These are phyloP conservation scores for Parastagonospora avenae DNA, from an alignment of 2,329 filamentous ascomycete species.

Conservation along the genomic window DNA sequence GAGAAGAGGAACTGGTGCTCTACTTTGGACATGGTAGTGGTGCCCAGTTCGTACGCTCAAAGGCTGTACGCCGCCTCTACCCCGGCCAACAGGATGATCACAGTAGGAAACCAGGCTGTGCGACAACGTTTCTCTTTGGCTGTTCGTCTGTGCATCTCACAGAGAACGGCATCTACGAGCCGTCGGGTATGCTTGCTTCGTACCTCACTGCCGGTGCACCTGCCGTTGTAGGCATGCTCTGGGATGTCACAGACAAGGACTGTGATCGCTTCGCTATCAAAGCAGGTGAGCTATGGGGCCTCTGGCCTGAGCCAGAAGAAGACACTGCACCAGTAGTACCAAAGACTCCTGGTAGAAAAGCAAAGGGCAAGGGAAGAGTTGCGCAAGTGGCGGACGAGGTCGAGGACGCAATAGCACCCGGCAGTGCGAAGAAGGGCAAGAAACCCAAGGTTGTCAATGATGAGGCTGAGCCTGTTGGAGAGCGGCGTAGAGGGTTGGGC, in stretches of 20 bases:
- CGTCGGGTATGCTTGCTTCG: slow-evolving; percentile 86
- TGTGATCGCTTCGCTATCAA: slow-evolving; percentile 88
- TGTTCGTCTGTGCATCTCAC: slow-evolving; percentile 84
- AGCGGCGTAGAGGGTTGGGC: slow-evolving; percentile 39
- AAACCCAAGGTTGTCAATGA: slow-evolving; percentile 35
- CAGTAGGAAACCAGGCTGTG: slow-evolving; percentile 58
- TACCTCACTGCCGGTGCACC: slow-evolving; percentile 84
- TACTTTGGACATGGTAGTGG: slow-evolving; percentile 98
- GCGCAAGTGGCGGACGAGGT: slow-evolving; percentile 31
- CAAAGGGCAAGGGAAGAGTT: slow-evolving; percentile 38
- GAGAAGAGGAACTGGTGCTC: slow-evolving; percentile 72
- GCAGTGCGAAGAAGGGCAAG: slow-evolving; percentile 21
- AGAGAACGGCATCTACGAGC: slow-evolving; percentile 81
- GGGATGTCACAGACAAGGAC: slow-evolving; percentile 98
- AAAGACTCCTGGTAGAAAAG: slow-evolving; percentile 30
- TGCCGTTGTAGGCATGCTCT: slow-evolving; percentile 88
- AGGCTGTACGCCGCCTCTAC: slow-evolving; percentile 78
- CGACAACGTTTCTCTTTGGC: slow-evolving; percentile 88
- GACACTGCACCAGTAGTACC: slow-evolving; percentile 12
- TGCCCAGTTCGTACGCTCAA: slow-evolving; percentile 88
- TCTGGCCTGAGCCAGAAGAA: slow-evolving; percentile 58
- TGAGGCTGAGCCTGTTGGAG: slow-evolving; percentile 27
- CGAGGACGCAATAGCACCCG: slow-evolving; percentile 25
- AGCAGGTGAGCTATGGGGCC: slow-evolving; percentile 84
- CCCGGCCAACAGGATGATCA: slow-evolving; percentile 44